Conservation (phyloP, 352 stramenopile genomes). For the Phytophthora cactorum region DNA sequence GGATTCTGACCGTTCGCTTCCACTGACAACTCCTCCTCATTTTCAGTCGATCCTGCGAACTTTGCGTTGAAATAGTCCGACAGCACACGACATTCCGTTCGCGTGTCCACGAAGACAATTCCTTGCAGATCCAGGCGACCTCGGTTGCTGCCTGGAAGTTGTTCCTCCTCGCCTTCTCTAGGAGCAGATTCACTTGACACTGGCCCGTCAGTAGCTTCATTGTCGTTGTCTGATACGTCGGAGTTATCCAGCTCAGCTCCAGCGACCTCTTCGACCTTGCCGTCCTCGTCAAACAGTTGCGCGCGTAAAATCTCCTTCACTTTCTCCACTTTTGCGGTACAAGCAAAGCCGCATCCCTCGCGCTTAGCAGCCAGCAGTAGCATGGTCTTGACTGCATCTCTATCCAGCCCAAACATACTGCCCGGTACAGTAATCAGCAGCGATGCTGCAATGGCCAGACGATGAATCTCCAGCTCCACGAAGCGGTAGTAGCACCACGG, state of each 20-base stretch:
- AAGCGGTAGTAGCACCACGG: constrained; percentile 82
- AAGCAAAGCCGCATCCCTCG: constrained; percentile 49
- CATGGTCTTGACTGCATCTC: constrained; percentile 60
- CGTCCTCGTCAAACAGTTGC: constrained; percentile 36
- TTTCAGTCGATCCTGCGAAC: constrained; percentile 27
- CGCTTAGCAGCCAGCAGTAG: constrained; percentile 51
- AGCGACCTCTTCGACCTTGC: constrained; percentile 28
- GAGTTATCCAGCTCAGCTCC: constrained; percentile 27
- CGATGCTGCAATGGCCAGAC: constrained; percentile 58
- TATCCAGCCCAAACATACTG: constrained; percentile 65
- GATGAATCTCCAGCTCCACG: constrained; percentile 75
- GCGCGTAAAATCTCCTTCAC: constrained; percentile 56
- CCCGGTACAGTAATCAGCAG: constrained; percentile 57
- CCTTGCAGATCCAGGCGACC: constrained; percentile 51
- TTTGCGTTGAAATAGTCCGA: constrained; percentile 82
- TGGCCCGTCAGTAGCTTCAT: constrained; percentile 17
- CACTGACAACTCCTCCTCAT: constrained; percentile 27
- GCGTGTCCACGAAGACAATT: constrained; percentile 87
- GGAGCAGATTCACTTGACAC: background rate
- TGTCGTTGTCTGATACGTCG: constrained; percentile 41
- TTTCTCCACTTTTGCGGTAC: constrained; percentile 61
- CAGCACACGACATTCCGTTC: constrained; percentile 81
- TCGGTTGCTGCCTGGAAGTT: background rate
- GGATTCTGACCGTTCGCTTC: constrained; percentile 12
- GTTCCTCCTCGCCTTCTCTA: constrained; percentile 1